These are phyloP conservation scores for Aspergillus costaricaensis DNA, from an alignment of 2,329 filamentous ascomycete species.

Conservation along the genomic window DNA sequence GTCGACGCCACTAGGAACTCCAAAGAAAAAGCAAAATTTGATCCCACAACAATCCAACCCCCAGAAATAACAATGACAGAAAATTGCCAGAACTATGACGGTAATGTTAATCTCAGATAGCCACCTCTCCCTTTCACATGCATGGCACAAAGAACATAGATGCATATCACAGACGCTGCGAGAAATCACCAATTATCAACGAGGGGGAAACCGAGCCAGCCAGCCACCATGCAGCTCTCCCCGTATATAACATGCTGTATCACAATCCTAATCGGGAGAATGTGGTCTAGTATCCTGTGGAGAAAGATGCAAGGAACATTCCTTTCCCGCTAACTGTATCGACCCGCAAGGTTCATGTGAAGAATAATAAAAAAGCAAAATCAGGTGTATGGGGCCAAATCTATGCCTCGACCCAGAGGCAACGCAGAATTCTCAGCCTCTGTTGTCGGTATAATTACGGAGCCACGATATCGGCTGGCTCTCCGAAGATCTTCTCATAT, in stretches of 20 bases:
- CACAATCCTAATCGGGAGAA: not conserved
- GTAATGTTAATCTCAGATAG: conserved; percentile 14
- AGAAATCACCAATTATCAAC: conserved; percentile 1
- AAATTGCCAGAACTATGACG: conserved; percentile 6
- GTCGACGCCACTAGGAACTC: conserved; percentile 16
- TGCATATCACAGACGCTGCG: conserved; percentile 6
- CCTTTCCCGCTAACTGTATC: not conserved
- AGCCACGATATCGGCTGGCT: conserved; percentile 12
- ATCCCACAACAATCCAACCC: not conserved
- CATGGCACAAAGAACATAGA: conserved; percentile 14
- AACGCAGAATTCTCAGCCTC: not conserved
- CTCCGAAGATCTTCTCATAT: conserved; percentile 48
- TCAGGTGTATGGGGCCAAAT: not conserved
- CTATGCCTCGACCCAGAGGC: not conserved
- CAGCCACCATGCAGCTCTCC: conserved; percentile 1
- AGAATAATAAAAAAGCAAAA: not conserved
- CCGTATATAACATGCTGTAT: conserved; percentile 1
- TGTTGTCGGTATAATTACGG: not conserved
- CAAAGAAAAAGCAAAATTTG: conserved; percentile 1
- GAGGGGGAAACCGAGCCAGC: conserved; percentile 1
- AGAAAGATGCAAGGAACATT: not conserved
- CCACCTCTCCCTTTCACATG: conserved; percentile 15
- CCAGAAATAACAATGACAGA: not conserved
- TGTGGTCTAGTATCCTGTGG: not conserved
- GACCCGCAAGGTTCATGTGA: not conserved